These are phyloP conservation scores for Acacia concinna DNA, from an alignment of 331 rosid genomes.

Conservation along the genomic window DNA sequence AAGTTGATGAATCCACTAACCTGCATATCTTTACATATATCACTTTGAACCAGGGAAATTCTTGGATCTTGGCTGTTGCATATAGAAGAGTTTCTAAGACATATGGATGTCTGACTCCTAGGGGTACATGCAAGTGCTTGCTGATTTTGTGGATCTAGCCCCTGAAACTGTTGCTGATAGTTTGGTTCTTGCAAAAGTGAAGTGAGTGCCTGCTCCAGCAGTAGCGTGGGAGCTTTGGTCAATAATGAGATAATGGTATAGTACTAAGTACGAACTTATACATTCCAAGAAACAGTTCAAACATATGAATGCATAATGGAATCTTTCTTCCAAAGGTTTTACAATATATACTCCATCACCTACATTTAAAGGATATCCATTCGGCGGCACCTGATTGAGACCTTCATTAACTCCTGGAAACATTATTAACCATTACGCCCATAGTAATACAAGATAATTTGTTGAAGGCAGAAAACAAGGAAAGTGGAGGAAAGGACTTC, in stretches of 20 bases:
- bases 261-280: slow-evolving; percentile 21
- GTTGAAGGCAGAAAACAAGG: background rate
- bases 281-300: background rate
- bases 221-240: background rate
- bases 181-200: slow-evolving; percentile 44
- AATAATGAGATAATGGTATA: slow-evolving; percentile 27
- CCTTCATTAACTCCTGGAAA: slow-evolving; percentile 42
- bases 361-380: slow-evolving; percentile 47
- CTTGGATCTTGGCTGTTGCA: slow-evolving; percentile 20
- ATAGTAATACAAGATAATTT: background rate
- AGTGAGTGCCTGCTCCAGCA: slow-evolving; percentile 26
- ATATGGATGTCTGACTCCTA: slow-evolving; percentile 23
- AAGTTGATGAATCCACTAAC: slow-evolving; percentile 34
- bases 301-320: background rate
- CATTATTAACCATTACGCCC: slow-evolving; percentile 21
- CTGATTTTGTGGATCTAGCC: slow-evolving; percentile 32
- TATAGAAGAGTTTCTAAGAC: slow-evolving; percentile 29
- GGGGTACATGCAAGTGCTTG: slow-evolving; percentile 29
- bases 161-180: slow-evolving; percentile 28
- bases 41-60: slow-evolving; percentile 17
- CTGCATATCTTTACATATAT: slow-evolving; percentile 32
- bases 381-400: slow-evolving; percentile 22
- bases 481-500: background rate
- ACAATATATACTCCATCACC: slow-evolving; percentile 28
- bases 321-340: slow-evolving; percentile 25